Evolutionary conservation across 2,329 filamentous ascomycete species (phyloP).

Genomic region (Neophaeococcomyces mojaviensis): DNA sequence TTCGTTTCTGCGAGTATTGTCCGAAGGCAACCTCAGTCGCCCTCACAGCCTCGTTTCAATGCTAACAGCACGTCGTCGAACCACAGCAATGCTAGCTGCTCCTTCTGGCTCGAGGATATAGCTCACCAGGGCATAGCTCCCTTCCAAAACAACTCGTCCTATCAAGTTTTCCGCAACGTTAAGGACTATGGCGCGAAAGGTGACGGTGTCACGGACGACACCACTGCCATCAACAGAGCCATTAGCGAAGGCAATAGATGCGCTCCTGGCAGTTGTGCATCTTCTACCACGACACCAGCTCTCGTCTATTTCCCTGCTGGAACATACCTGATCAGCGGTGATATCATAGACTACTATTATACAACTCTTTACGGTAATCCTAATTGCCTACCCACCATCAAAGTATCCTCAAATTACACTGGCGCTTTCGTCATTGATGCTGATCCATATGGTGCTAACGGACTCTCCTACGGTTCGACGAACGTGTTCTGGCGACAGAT

Average conservation of each 20-base stretch:
- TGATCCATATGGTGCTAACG: conserved; percentile 37
- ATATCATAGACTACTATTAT: conserved; percentile 56
- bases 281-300: conserved; percentile 46
- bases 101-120: conserved; percentile 28
- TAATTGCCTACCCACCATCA: conserved; percentile 48
- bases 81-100: not conserved
- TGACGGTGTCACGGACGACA: conserved; percentile 48
- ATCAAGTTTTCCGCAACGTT: conserved; percentile 70
- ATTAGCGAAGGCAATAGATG: conserved; percentile 41
- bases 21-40: not conserved
- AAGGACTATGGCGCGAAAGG: conserved; percentile 61
- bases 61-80: not conserved
- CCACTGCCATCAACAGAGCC: conserved; percentile 46
- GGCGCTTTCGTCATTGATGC: conserved; percentile 53
- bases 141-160: conserved; percentile 58
- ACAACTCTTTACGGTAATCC: conserved; percentile 57
- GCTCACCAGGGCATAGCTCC: conserved; percentile 26
- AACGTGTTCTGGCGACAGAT: conserved; percentile 60
- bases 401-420: conserved; percentile 46
- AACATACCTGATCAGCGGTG: conserved; percentile 38
- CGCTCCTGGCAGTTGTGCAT: conserved; percentile 32
- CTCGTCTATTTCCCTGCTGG: conserved; percentile 53
- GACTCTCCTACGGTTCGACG: conserved; percentile 35
- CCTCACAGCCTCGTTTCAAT: not conserved
- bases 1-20: not conserved